phyloP scores from a whole-genome alignment of 2,329 filamentous ascomycete genomes.

The Aulographum hederae region DNA sequence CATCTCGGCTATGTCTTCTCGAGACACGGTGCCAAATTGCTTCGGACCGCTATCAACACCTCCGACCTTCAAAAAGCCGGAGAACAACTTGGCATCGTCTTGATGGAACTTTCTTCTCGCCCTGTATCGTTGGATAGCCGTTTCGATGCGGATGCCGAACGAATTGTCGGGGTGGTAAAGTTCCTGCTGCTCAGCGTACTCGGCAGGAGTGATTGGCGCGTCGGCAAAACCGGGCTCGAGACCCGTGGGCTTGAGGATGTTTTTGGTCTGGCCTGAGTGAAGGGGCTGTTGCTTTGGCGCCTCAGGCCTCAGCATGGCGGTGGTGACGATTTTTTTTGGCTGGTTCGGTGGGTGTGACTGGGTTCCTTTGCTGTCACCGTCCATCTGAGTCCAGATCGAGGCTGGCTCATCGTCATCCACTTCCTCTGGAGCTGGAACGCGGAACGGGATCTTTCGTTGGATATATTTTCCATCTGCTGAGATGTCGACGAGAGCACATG shows the following conservation, averaged over 20 bases:
- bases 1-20: slow-evolving; percentile 41
- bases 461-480: slow-evolving; percentile 22
- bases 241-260: slow-evolving; percentile 20
- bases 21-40: slow-evolving; percentile 43
- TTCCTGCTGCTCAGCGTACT: slow-evolving; percentile 45
- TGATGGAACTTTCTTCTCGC: slow-evolving; percentile 55
- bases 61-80: slow-evolving; percentile 66
- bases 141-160: slow-evolving; percentile 54
- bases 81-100: slow-evolving; percentile 46
- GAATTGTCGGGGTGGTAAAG: slow-evolving; percentile 41
- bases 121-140: slow-evolving; percentile 68
- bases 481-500: slow-evolving; percentile 23
- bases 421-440: slow-evolving; percentile 9
- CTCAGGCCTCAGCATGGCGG: too few species aligned
- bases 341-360: too few species aligned
- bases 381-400: not conserved
- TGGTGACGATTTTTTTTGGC: not conserved
- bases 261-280: slow-evolving; percentile 8
- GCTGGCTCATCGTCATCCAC: not conserved
- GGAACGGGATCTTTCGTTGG: slow-evolving; percentile 22
- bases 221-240: slow-evolving; percentile 61
- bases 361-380: too few species aligned
- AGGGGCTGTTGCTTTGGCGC: not conserved
- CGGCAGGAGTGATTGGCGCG: slow-evolving; percentile 52
- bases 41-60: slow-evolving; percentile 49